phyloP scores from a whole-genome alignment of 2,329 filamentous ascomycete genomes.

The Dothideomycetidae sp. region DNA sequence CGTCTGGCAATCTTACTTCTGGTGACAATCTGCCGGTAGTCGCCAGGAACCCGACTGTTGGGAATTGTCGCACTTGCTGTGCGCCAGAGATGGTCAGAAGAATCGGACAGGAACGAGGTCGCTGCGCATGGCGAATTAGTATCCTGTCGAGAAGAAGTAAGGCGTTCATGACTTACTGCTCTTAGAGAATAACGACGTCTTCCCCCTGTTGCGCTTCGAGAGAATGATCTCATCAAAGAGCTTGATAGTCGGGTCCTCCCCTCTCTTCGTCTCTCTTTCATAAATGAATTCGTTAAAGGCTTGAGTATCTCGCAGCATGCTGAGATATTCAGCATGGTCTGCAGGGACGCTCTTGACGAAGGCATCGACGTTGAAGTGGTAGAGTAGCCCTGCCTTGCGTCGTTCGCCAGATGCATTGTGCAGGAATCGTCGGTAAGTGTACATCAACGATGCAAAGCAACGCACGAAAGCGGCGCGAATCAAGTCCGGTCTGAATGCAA shows the following conservation, averaged over 20 bases:
- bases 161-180: conserved; percentile 40
- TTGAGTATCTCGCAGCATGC: conserved; percentile 47
- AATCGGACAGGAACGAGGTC: conserved; percentile 55
- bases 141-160: conserved; percentile 28
- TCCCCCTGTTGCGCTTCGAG: conserved; percentile 58
- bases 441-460: conserved; percentile 54
- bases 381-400: conserved; percentile 47
- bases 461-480: conserved; percentile 53
- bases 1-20: conserved; percentile 38
- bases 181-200: conserved; percentile 50
- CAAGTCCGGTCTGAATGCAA: conserved; percentile 52
- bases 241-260: conserved; percentile 51
- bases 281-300: conserved; percentile 76
- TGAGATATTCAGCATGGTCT: conserved; percentile 51
- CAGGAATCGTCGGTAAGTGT: conserved; percentile 53
- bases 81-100: conserved; percentile 66
- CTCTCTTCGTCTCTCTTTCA: conserved; percentile 53
- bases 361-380: conserved; percentile 52
- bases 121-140: conserved; percentile 15
- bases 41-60: conserved; percentile 38
- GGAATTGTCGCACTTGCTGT: conserved; percentile 45
- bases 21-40: conserved; percentile 38
- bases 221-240: conserved; percentile 76
- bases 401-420: conserved; percentile 44
- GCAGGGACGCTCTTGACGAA: conserved; percentile 50